Evolutionary conservation across 106 monocot genomes (phyloP).

Genomic region (Vanilla planifolia): DNA sequence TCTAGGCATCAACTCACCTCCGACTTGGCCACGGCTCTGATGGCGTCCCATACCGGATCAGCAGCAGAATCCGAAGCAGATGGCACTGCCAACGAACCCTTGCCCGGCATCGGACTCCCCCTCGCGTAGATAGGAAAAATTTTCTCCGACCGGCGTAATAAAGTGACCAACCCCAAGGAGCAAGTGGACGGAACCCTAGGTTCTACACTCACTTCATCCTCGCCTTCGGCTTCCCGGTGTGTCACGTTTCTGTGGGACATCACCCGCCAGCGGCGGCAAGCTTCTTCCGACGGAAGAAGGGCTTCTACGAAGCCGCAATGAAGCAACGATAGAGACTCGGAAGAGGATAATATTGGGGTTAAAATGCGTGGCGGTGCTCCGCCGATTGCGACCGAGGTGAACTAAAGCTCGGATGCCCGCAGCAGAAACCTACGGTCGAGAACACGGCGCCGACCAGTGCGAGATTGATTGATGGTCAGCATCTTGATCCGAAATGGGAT

Average conservation of each 20-base stretch:
- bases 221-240: constrained; percentile 18
- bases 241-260: constrained; percentile 38
- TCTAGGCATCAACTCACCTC: constrained; percentile 21
- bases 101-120: constrained; percentile 23
- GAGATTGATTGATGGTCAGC: too few species aligned
- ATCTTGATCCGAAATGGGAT: too few species aligned
- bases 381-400: too few species aligned
- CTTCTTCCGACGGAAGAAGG: too few species aligned
- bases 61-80: constrained; percentile 18
- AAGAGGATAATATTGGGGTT: background rate
- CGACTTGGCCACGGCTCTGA: constrained; percentile 42
- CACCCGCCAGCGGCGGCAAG: background rate
- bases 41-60: constrained; percentile 50
- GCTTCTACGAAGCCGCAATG: background rate
- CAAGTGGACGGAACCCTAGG: background rate
- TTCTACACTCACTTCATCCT: constrained; percentile 10
- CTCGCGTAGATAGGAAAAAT: constrained; percentile 53
- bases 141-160: constrained; percentile 31
- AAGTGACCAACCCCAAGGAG: background rate
- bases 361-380: background rate
- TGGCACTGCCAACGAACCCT: constrained; percentile 15
- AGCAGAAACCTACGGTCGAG: too few species aligned
- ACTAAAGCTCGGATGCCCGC: too few species aligned
- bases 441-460: too few species aligned
- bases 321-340: background rate